Conservation (phyloP, 495 filamentous ascomycete genomes). For the Elasticomyces elasticus region DNA sequence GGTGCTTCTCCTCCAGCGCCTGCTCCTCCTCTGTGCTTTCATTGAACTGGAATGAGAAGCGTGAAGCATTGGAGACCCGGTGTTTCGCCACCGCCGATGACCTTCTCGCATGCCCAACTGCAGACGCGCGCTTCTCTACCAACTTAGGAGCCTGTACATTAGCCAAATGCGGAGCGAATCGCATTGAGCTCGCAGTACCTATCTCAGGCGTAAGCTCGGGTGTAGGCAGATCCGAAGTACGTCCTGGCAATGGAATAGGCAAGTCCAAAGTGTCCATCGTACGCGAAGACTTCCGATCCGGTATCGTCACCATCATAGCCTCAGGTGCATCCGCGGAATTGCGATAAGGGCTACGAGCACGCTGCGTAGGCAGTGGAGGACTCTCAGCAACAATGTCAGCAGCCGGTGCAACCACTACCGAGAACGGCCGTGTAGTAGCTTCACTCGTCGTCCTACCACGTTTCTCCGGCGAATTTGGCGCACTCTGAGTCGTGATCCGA, state of each 20-base stretch:
- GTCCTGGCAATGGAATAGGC: not conserved
- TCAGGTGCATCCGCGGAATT: constrained; percentile 4
- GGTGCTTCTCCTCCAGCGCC: constrained; percentile 73
- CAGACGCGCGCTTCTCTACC: constrained; percentile 13
- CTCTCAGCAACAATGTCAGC: not conserved
- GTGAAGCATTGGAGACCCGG: constrained; percentile 75
- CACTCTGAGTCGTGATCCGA: not conserved
- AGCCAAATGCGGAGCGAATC: not conserved
- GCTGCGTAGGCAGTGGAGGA: not conserved
- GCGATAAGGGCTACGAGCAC: not conserved
- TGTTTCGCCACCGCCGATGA: constrained; percentile 48
- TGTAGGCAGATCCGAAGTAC: not conserved
- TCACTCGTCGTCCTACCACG: not conserved
- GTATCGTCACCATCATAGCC: not conserved
- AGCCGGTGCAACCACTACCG: not conserved
- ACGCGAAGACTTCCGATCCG: not conserved
- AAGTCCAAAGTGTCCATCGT: not conserved
- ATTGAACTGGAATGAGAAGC: constrained; percentile 87
- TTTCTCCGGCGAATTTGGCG: not conserved
- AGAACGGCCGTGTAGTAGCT: constrained; percentile 2
- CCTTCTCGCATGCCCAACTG: constrained; percentile 24
- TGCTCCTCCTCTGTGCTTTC: constrained; percentile 74
- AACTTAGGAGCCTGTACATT: not conserved
- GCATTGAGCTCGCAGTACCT: constrained; percentile 3
- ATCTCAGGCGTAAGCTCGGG: constrained; percentile 13